Evolutionary conservation across 106 monocot genomes (phyloP).

Genomic region (Allium fistulosum): DNA sequence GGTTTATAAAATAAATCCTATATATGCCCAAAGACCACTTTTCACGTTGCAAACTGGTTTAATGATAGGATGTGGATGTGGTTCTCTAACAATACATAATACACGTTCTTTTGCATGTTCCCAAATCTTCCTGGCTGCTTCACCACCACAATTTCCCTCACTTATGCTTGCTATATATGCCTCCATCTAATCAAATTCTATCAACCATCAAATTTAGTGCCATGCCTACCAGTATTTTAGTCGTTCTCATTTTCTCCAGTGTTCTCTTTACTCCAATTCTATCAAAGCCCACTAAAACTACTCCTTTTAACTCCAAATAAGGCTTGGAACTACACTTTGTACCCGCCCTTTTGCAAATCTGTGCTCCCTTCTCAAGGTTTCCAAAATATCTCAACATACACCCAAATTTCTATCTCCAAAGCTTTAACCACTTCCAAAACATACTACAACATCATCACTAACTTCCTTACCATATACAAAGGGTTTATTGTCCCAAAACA

Average conservation of each 20-base stretch:
- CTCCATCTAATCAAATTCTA: too few relatives aligned
- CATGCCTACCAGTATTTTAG: too few relatives aligned
- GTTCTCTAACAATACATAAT: too few relatives aligned
- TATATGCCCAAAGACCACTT: too few relatives aligned
- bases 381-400: slow-evolving; percentile 33
- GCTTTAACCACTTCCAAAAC: slow-evolving; percentile 29
- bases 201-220: too few relatives aligned
- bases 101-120: too few relatives aligned
- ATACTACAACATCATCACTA: slow-evolving; percentile 24
- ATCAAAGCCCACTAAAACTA: slow-evolving; percentile 13
- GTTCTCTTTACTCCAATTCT: neutral
- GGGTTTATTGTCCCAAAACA: neutral
- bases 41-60: too few relatives aligned
- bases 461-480: neutral
- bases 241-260: slow-evolving; percentile 7
- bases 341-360: slow-evolving; percentile 43
- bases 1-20: too few relatives aligned
- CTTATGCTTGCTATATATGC: too few relatives aligned
- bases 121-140: too few relatives aligned
- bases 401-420: slow-evolving; percentile 39
- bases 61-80: too few relatives aligned
- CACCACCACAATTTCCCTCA: too few relatives aligned
- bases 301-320: slow-evolving; percentile 19
- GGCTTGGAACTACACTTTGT: slow-evolving; percentile 36
- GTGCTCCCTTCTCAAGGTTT: slow-evolving; percentile 22